phyloP scores from a whole-genome alignment of 139 green algal genomes.

The Tetradesmus lagerheimii region DNA sequence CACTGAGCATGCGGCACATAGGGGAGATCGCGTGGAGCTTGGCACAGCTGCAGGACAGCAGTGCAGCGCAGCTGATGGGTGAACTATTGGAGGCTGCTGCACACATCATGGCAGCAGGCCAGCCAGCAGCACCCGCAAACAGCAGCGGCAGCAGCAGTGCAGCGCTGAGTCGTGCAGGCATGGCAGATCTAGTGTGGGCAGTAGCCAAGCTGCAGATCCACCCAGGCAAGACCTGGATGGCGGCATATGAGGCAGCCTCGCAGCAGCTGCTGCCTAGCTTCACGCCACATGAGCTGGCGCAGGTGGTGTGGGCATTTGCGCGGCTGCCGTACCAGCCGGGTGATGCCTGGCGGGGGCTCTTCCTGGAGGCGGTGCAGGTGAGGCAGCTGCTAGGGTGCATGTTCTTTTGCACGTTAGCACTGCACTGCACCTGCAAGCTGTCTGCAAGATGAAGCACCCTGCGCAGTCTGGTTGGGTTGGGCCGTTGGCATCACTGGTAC shows the following conservation, averaged over 20 bases:
- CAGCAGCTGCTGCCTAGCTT: conserved; percentile 8
- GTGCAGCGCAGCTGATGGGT: neutral
- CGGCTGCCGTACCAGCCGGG: conserved; percentile 18
- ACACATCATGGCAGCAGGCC: conserved; percentile 4
- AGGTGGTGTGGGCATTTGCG: conserved; percentile 36
- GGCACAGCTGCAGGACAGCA: conserved; percentile 31
- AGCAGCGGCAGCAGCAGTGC: neutral
- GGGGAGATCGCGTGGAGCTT: conserved; percentile 15
- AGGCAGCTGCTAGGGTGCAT: no score
- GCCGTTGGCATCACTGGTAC: no score
- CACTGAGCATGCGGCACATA: neutral
- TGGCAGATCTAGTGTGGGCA: conserved; percentile 41
- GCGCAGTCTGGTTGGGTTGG: no score
- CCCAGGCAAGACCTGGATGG: conserved; percentile 23
- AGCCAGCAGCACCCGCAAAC: neutral
- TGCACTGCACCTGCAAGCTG: neutral
- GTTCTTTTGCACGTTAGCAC: no score
- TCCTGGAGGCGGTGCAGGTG: neutral
- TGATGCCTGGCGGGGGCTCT: neutral
- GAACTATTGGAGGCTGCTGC: conserved; percentile 11
- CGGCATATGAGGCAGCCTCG: neutral
- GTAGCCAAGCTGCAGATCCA: conserved; percentile 7
- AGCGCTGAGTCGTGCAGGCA: neutral
- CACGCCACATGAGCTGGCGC: conserved; percentile 37
- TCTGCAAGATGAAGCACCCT: neutral